Evolutionary conservation across 2,329 filamentous ascomycete species (phyloP), one percentile per base, ranked within the genome.

Genomic region (Xylaria sp.): DNA sequence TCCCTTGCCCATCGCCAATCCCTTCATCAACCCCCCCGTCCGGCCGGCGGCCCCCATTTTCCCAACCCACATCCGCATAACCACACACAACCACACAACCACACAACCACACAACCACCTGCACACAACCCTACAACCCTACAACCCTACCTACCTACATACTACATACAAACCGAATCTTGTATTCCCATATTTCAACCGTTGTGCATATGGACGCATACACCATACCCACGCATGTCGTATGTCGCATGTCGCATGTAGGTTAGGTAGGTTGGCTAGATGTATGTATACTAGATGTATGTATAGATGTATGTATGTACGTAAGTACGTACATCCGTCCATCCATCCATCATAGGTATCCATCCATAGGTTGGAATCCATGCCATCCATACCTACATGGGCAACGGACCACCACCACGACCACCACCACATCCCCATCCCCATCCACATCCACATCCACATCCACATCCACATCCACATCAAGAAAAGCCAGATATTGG

Each of bases 161-260:
- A 11, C 43, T 26, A 18, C 17, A 37, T 7, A 17, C 8, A 24
- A 17, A 34, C 47, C 22, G 48, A 29, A 44, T 37, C n/a, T 24
- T 34, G 26, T 39, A 24, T 48, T 39, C n/a, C 39, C 50, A 43
- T 46, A 51, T 39, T 44, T 44, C 52, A 43, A 51, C 54, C 50
- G 49, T 44, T 49, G 46, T 56, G 43, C 52, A 6, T 13, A 17
- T 11, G 22, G 16, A 4, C 9, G 18, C 29, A 44, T 41, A 48
- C 44, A 24, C 4, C 21, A 42, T 19, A 45, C 9, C 24, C n/a
- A 40, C 13, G 40, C 39, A 20, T 34, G 38, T 41, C 9, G 4
- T 19, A 41, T 20, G 19, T 19, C 39, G 18, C 22, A 17, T 7
- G 22, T 11, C n/a, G n/a, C n/a, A n/a, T n/a, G n/a, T n/a, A n/a